phyloP scores from a whole-genome alignment of 345 rosid genomes.

The Turnera subulata region DNA sequence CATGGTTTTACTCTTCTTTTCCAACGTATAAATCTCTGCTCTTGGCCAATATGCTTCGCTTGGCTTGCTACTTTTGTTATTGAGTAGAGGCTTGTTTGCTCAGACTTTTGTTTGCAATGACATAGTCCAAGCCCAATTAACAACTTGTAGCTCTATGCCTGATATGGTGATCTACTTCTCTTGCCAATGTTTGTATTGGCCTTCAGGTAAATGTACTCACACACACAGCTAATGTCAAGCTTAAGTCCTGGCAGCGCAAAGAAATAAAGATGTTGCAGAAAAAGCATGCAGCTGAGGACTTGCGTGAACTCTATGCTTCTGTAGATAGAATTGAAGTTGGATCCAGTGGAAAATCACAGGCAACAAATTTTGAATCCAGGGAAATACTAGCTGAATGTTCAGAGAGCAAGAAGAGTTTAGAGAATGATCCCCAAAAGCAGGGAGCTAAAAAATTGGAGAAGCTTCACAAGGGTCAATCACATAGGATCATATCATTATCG shows the following conservation, averaged over 20 bases:
- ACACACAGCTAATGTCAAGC: background rate
- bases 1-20: too few relatives aligned
- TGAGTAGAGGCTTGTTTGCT: too few relatives aligned
- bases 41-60: too few relatives aligned
- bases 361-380: background rate
- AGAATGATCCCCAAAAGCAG: background rate
- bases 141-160: too few relatives aligned
- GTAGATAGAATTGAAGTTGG: background rate
- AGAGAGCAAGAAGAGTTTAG: background rate
- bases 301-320: background rate
- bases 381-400: background rate
- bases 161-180: too few relatives aligned
- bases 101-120: too few relatives aligned
- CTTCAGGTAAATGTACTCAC: conserved; percentile 1
- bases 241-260: background rate
- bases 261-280: background rate
- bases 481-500: background rate
- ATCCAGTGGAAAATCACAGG: background rate
- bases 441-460: background rate
- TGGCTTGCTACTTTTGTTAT: too few relatives aligned
- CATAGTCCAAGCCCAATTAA: too few relatives aligned
- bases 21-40: too few relatives aligned
- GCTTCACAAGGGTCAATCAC: background rate
- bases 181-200: background rate
- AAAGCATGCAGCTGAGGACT: background rate